These are phyloP conservation scores for Aspergillus hiratsukae DNA, from an alignment of 2,329 filamentous ascomycete genomes.

Conservation along the genomic window DNA sequence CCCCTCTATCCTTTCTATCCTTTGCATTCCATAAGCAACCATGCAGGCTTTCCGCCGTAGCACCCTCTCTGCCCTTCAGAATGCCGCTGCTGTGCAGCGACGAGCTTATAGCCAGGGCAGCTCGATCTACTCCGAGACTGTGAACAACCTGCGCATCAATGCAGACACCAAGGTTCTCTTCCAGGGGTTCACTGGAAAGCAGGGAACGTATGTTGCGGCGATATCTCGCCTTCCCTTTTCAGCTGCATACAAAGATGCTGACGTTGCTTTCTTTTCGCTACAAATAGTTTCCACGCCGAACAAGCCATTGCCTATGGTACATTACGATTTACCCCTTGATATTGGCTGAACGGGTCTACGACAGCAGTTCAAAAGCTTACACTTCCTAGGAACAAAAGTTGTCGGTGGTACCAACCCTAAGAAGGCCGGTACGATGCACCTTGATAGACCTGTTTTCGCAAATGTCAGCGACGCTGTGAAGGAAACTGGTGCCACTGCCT, in stretches of 20 bases:
- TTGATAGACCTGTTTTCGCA: constrained; percentile 88
- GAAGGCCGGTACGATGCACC: constrained; percentile 88
- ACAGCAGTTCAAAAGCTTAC: constrained; percentile 21
- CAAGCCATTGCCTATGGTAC: constrained; percentile 98
- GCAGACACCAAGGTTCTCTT: constrained; percentile 88
- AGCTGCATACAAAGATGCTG: constrained; percentile 22
- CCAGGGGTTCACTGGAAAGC: constrained; percentile 96
- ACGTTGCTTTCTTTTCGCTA: constrained; percentile 18
- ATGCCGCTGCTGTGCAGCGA: constrained; percentile 57
- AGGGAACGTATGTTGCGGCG: constrained; percentile 70
- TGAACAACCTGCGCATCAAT: constrained; percentile 89
- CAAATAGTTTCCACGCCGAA: constrained; percentile 82
- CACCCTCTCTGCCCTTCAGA: constrained; percentile 63
- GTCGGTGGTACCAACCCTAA: constrained; percentile 98
- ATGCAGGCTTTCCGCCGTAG: constrained; percentile 86
- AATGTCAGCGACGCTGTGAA: constrained; percentile 84
- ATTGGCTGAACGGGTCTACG: constrained; percentile 1
- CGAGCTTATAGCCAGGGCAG: constrained; percentile 70
- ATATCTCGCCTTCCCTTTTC: not conserved
- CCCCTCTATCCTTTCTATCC: constrained; percentile 10
- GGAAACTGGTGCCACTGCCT: constrained; percentile 84
- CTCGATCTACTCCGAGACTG: constrained; percentile 66
- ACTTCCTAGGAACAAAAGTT: constrained; percentile 75
- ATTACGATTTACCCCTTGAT: constrained; percentile 15
- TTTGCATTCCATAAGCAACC: constrained; percentile 18